A percentile compares a stretch with the other conserved stretches of the same genome.
These are phyloP conservation scores for Taiozyma onychis DNA, from an alignment of 1,139 yeast species.

Conservation along the genomic window DNA sequence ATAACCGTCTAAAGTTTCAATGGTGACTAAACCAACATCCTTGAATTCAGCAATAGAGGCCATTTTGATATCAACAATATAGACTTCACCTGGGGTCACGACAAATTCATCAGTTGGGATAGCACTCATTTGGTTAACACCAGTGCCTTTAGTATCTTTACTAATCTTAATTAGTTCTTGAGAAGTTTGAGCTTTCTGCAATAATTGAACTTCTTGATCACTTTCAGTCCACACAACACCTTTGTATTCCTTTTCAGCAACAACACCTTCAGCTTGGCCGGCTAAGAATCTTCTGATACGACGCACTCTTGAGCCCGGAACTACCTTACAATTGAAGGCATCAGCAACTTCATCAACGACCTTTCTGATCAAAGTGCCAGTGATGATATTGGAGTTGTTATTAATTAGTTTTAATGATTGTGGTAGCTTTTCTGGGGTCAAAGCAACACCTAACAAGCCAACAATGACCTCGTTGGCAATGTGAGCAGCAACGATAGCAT, in stretches of 20 bases:
- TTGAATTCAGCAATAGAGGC: conserved; percentile 53
- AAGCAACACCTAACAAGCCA: conserved; percentile 65
- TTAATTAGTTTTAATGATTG: conserved; percentile 29
- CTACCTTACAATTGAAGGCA: conserved; percentile 74
- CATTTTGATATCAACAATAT: conserved; percentile 77
- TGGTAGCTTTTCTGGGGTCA: conserved; percentile 73
- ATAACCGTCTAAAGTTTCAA: conserved; percentile 58
- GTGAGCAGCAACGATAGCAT: conserved; percentile 83
- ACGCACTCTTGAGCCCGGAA: conserved; percentile 90
- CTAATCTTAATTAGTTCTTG: conserved; percentile 36
- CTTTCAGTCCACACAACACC: conserved; percentile 90
- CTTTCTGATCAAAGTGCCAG: conserved; percentile 63
- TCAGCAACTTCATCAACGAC: conserved; percentile 80
- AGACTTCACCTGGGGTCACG: conserved; percentile 79
- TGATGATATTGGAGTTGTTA: conserved; percentile 34
- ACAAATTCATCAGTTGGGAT: conserved; percentile 73
- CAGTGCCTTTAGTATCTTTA: conserved; percentile 30
- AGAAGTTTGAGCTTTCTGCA: conserved; percentile 35
- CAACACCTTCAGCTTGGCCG: conserved; percentile 90
- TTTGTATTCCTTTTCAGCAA: conserved; percentile 86
- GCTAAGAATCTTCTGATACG: conserved; percentile 89
- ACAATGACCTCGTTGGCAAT: conserved; percentile 82
- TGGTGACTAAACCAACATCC: conserved; percentile 60
- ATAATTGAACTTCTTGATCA: conserved; percentile 62
- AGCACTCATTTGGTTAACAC: conserved; percentile 37